phyloP scores from a whole-genome alignment of 352 stramenopile species.

The Pythium guiyangense region DNA sequence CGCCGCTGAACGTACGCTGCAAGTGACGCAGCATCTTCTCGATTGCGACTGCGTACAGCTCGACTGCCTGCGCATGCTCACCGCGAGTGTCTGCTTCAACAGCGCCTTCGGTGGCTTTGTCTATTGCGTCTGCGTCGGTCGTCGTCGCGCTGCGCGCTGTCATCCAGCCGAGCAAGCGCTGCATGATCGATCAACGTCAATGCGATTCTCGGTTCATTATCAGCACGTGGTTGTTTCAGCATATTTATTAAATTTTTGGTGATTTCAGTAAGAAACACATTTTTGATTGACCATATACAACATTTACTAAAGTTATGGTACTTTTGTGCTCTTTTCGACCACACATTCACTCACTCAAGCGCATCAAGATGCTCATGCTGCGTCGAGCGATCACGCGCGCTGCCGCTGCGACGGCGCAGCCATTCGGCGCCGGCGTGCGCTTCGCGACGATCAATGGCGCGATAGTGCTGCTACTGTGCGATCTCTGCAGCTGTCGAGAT shows the following conservation, averaged over 20 bases:
- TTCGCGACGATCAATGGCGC: conserved; percentile 71
- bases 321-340: no score
- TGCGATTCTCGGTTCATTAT: no score
- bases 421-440: conserved; percentile 30
- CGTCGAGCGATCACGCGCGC: conserved; percentile 31
- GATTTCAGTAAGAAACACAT: no score
- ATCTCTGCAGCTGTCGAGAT: background rate
- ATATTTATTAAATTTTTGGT: no score
- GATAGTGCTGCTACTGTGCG: background rate
- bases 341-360: no score
- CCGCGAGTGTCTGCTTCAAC: conserved; percentile 47
- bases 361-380: conserved; percentile 23
- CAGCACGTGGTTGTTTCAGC: no score
- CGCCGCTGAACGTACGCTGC: conserved; percentile 33
- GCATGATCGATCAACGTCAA: no score
- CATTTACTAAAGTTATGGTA: no score
- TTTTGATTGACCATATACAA: no score
- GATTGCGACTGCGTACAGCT: conserved; percentile 69
- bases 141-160: conserved; percentile 3
- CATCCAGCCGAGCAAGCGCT: conserved; percentile 12
- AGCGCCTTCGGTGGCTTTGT: conserved; percentile 44
- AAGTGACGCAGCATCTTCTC: conserved; percentile 69
- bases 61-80: conserved; percentile 44
- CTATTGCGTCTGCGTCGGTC: conserved; percentile 41
- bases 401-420: conserved; percentile 7